Base-by-base conservation (phyloP, 192 early-diverging fungal genomes). In the Geranomyces variabilis region DNA sequence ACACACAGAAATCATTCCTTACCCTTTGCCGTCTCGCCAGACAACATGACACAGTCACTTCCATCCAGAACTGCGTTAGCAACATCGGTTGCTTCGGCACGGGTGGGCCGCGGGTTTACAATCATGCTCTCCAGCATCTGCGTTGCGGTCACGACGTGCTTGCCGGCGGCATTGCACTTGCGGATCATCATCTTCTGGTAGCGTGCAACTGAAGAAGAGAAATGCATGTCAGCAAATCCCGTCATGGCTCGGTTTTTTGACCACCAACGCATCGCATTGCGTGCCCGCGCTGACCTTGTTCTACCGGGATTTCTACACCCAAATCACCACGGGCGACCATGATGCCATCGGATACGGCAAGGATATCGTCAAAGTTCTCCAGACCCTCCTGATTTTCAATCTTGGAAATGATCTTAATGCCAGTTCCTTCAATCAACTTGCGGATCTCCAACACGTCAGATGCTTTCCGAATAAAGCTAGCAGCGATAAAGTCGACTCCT, bases 271-370 rank as follows among this genome's bases (percentile, higher is more conserved):
- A 22, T 26, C 26, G 8, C 26, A 41, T 5, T 43, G 13, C 46
- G 24, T 53, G 51, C 51, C 7, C 6, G 51, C 63, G 13, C 59
- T 78, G 75, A 95, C 36, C 36, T 75, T 92, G 88, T 67, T 94
- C 92, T 26, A 93, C 88, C 28, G 96, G 97, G 61, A 97, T 96
- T 82, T 99, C 97, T 36, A 97, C 95, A 67, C 97, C 97, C 58
- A 99, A 81, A 79, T 98, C 96, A 77, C 97, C 97, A 81, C 97
- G 93, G 46, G 97, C 97, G 79, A 98, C 92, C 97, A 99, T 99
- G 65, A 99, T 90, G 66, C 96, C 97, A 81, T 99, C 97, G 19
- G 94, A 91, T 56, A 90, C 96, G 33, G 73, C 81, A 48, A 99
- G 82, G 74, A 99, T 99, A 70, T 95, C 96, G 81, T 98, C 97